Base-by-base conservation (phyloP, 768 basidiomycete genomes). In the Boletus pseudo-olivaceus region DNA sequence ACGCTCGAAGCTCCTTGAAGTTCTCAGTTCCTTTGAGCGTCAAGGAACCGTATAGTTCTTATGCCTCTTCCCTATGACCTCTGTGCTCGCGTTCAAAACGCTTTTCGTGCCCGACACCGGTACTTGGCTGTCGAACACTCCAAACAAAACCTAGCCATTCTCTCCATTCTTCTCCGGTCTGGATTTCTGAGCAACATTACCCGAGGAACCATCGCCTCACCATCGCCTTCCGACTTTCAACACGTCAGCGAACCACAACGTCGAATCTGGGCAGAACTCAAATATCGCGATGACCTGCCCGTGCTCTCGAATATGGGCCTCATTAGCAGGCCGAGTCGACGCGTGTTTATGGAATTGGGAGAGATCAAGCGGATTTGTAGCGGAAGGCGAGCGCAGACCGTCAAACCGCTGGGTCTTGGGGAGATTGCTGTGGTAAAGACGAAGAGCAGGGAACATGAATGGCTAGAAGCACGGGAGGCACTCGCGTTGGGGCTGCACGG, bases 381-480 rank as follows among this genome's bases (percentile, higher is more conserved):
- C 1, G 97, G 97, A 7, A 73, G 90, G 51, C 76, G 93, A 53
- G 90, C 87, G 8, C 84, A 90, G 67, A 85, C 82, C 10, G 80
- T 97, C 12, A 83, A 83, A 55, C 93, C 95, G 0, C 75, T 98
- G 50, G 87, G 88, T 0, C 82, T 98, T 78, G 95, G 97, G 17
- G 97, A 99, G 75, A 83, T 98, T 59, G 89, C 90, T 20, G 82
- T 98, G 10, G 83, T 99, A 17, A 80, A 76, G 71, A 93, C 88
- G 47, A 78, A 77, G 60, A 79, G 77, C 62, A 82, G 74, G 73
- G 84, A 88, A 66, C 75, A 88, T 56, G 85, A 88, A 66, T 98
- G 90, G 85, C 60, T 97, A 63, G 96, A 99, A 69, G 95, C 93
- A 7, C 78, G 95, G 69, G 95, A 99, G 71, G 96, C 96, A 6